Base-by-base conservation (phyloP, 805 yeast genomes). In the Saturnispora galanensis region DNA sequence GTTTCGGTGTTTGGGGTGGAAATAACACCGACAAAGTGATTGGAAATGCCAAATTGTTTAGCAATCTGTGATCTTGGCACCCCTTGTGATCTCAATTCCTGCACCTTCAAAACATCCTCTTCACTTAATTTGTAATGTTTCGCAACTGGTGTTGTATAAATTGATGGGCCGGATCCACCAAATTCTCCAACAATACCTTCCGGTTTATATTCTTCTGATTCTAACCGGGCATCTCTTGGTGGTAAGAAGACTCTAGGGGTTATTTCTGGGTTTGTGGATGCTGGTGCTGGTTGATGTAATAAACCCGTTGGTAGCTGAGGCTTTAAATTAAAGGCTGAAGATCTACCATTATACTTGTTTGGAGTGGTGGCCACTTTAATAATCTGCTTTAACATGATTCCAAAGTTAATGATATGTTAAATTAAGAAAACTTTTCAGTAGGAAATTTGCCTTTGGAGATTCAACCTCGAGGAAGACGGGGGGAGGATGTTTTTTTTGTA, bases 171-270 rank as follows among this genome's bases (percentile, higher is more conserved):
- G 3, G 47, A 26, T 4, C 47, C 46, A 32, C 13, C 33, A 2
- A 21, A 26, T n/a, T 21, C 8, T 18, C 31, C 17, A 16, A 40
- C n/a, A 12, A 40, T 40, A 34, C 55, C 52, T 39, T 58, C 60
- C 1, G 62, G 63, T 28, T 51, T 53, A 41, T 64, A 63, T 10
- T 53, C 39, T 2, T 48, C 46, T 7, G 64, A 55, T 3, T 16
- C 18, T 37, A 55, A 55, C 48, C 68, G 56, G 13, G 56, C 52
- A 45, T 64, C 69, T 1, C 47, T 10, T 3, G 52, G 53, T 2
- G 69, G 67, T 34, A 65, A 46, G 38, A 64, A 63, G 1, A 62
- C 60, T 45, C 56, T 59, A 29, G 69, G 69, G 3, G 67, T 65
- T 11, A 57, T 48, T 40, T 54, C 54, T 7, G 66, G 63, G 21